Evolutionary conservation across 768 basidiomycete genomes (phyloP).

Genomic region (Mycena olivaceomarginata): DNA sequence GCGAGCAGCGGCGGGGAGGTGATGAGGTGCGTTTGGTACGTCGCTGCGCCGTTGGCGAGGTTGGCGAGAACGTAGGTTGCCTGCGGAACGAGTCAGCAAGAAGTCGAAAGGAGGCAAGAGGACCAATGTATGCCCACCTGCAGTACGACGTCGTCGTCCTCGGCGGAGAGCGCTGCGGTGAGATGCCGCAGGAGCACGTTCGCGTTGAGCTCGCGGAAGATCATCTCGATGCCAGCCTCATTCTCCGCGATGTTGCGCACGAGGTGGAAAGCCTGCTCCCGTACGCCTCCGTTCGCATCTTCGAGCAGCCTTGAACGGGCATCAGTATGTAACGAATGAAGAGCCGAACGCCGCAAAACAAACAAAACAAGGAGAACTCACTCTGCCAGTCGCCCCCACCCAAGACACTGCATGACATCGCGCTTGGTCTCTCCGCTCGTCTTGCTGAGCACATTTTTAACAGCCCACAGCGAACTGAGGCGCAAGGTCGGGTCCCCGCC

Average conservation of each 20-base stretch:
- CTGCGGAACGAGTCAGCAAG: slow-evolving; percentile 42
- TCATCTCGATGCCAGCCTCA: slow-evolving; percentile 77
- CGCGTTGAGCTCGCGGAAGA: slow-evolving; percentile 72
- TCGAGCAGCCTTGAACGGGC: slow-evolving; percentile 67
- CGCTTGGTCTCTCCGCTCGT: slow-evolving; percentile 76
- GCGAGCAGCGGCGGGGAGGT: slow-evolving; percentile 70
- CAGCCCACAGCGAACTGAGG: slow-evolving; percentile 88
- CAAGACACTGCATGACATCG: slow-evolving; percentile 79
- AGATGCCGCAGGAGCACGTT: slow-evolving; percentile 68
- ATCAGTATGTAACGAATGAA: not conserved
- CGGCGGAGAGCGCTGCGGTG: slow-evolving; percentile 67
- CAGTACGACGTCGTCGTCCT: slow-evolving; percentile 71
- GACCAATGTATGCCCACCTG: slow-evolving; percentile 59
- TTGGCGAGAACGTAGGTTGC: slow-evolving; percentile 81
- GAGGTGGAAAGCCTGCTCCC: slow-evolving; percentile 84
- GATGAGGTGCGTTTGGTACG: slow-evolving; percentile 69
- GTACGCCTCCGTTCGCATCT: slow-evolving; percentile 72
- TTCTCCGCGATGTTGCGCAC: slow-evolving; percentile 81
- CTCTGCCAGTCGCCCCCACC: slow-evolving; percentile 78
- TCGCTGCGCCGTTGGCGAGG: slow-evolving; percentile 75
- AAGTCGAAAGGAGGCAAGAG: slow-evolving; percentile 16
- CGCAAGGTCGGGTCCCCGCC: slow-evolving; percentile 74
- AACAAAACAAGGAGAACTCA: slow-evolving; percentile 54
- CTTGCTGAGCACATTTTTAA: slow-evolving; percentile 90
- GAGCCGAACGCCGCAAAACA: not conserved